Percentiles rank a stretch among this genome's conserved stretches.
phyloP scores from a whole-genome alignment of 1,284 basidiomycete genomes.

The Cutaneotrichosporon spelunceum region DNA sequence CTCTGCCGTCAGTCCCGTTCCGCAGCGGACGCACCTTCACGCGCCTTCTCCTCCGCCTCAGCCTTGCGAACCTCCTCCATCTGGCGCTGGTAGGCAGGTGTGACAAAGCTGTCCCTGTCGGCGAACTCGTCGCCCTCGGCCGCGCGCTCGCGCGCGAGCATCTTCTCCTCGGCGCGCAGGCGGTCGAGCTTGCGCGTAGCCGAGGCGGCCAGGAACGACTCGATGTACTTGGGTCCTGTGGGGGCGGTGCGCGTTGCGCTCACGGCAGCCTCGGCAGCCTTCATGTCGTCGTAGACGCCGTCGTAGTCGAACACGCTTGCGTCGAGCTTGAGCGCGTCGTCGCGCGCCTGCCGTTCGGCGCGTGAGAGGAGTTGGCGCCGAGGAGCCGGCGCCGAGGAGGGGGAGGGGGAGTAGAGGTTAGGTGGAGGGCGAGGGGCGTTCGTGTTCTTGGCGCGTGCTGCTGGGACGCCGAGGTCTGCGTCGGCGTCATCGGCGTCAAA shows the following conservation, averaged over 20 bases:
- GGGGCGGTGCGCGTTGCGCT: constrained; percentile 71
- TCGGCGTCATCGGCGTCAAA: constrained; percentile 42
- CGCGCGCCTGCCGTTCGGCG: constrained; percentile 49
- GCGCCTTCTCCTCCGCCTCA: constrained; percentile 81
- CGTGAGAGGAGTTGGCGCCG: constrained; percentile 26
- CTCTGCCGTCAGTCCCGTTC: constrained; percentile 54
- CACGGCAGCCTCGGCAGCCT: constrained; percentile 69
- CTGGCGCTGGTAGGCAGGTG: constrained; percentile 94
- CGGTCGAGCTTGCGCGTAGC: constrained; percentile 82
- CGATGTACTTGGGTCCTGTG: constrained; percentile 92
- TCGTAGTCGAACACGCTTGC: constrained; percentile 91
- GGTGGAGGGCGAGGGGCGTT: constrained; percentile 3
- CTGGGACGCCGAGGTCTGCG: too few relatives aligned
- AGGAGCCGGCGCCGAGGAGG: neutral
- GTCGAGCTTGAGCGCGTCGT: constrained; percentile 75
- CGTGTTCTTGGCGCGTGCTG: constrained; percentile 11
- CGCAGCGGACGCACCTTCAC: constrained; percentile 65
- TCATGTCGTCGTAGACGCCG: constrained; percentile 93
- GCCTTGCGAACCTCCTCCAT: constrained; percentile 86
- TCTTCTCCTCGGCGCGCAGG: constrained; percentile 95
- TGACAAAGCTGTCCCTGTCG: constrained; percentile 95
- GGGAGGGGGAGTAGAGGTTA: constrained; percentile 1
- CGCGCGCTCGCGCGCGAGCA: constrained; percentile 90
- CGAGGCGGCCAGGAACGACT: constrained; percentile 74
- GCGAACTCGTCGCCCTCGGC: constrained; percentile 89